phyloP scores from a whole-genome alignment of 352 stramenopile genomes.

The Pythium guiyangense region DNA sequence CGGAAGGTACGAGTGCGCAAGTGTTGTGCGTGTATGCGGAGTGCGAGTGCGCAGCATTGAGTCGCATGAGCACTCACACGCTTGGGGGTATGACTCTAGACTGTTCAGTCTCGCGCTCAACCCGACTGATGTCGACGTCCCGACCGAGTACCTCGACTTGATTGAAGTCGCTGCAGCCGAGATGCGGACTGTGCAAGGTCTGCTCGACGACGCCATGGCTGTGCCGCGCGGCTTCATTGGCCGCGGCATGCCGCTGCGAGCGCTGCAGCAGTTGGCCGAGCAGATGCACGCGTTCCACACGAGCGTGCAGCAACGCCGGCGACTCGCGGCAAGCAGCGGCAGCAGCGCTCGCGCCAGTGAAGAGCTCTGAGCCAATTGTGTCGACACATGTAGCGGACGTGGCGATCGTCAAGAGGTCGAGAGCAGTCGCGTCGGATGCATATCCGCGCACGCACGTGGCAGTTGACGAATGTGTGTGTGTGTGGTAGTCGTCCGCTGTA shows the following conservation, averaged over 20 bases:
- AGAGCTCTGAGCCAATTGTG: constrained; percentile 23
- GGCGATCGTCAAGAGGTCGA: neutral
- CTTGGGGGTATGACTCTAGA: constrained; percentile 8
- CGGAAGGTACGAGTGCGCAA: constrained; percentile 1
- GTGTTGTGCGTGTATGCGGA: too few species aligned
- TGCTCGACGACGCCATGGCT: too few species aligned
- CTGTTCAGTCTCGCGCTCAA: constrained; percentile 59
- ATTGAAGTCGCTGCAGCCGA: constrained; percentile 24
- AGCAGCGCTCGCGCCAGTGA: constrained; percentile 8
- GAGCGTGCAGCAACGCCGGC: constrained; percentile 6
- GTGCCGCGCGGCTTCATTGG: too few species aligned
- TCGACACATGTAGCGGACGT: neutral
- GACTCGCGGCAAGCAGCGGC: constrained; percentile 15
- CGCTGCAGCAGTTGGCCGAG: constrained; percentile 36
- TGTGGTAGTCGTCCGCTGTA: too few species aligned
- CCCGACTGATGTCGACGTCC: constrained; percentile 42
- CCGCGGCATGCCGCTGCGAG: constrained; percentile 45
- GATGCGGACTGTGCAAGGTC: constrained; percentile 38
- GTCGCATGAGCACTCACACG: neutral
- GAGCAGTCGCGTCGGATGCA: neutral
- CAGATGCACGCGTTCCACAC: constrained; percentile 40
- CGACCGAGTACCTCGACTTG: constrained; percentile 32
- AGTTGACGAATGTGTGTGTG: too few species aligned
- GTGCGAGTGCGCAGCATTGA: neutral
- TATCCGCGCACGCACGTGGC: too few species aligned